phyloP scores from a whole-genome alignment of 441 rosid species.

The Mallotus repandus region DNA sequence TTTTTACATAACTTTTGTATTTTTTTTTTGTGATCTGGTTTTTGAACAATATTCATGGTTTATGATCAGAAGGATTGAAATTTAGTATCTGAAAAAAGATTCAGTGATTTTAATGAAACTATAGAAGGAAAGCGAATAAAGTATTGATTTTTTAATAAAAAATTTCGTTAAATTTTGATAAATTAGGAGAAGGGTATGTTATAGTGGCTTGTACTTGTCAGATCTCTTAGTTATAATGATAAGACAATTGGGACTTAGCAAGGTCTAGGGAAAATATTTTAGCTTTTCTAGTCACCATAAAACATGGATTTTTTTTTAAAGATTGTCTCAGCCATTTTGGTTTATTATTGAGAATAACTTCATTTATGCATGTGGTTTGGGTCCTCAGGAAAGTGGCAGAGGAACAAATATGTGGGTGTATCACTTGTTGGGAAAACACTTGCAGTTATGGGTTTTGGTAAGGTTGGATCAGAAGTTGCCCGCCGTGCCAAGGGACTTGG shows the following conservation, averaged over 20 bases:
- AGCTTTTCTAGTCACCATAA: too few species aligned
- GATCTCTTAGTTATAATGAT: constrained; percentile 11
- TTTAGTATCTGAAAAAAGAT: too few species aligned
- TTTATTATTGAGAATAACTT: background rate
- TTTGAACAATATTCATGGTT: background rate
- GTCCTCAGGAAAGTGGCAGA: constrained; percentile 78
- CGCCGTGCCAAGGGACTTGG: constrained; percentile 96
- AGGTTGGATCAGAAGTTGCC: constrained; percentile 96
- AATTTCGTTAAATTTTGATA: too few species aligned
- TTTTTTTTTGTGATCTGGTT: background rate
- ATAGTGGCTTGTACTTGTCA: background rate
- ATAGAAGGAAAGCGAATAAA: too few species aligned
- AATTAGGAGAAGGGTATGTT: background rate
- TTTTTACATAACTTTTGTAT: background rate
- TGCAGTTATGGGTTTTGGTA: constrained; percentile 93
- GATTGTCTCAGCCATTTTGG: background rate
- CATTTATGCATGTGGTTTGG: background rate
- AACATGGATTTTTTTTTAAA: background rate
- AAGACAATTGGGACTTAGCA: background rate
- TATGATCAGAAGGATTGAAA: too few species aligned
- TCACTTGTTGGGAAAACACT: constrained; percentile 95
- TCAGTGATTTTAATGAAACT: too few species aligned
- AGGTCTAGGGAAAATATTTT: background rate
- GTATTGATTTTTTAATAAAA: too few species aligned
- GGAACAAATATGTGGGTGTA: constrained; percentile 94